phyloP scores from a whole-genome alignment of 1,284 basidiomycete genomes.

The Pterulicium gracile region DNA sequence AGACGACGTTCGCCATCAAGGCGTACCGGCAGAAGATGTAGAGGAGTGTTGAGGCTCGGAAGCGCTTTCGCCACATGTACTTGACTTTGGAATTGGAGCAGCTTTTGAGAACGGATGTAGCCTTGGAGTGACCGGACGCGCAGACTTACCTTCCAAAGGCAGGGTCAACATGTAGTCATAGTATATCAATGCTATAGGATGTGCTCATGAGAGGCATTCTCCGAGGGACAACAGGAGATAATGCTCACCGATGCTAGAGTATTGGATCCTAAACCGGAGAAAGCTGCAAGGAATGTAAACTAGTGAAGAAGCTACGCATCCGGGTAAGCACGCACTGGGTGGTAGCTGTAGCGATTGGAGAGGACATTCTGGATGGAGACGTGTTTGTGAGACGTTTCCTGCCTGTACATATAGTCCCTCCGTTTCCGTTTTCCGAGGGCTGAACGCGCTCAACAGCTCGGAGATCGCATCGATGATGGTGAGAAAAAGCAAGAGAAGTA shows the following conservation, averaged over 20 bases:
- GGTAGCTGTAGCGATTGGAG: background rate
- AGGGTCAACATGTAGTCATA: conserved; percentile 32
- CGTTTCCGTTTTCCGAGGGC: too few relatives aligned
- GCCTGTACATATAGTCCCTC: too few relatives aligned
- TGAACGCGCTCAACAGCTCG: too few relatives aligned
- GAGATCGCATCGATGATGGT: too few relatives aligned
- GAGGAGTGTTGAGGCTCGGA: conserved; percentile 20
- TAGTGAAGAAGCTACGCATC: too few relatives aligned
- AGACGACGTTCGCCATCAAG: conserved; percentile 22
- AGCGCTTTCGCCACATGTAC: conserved; percentile 21
- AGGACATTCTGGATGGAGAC: too few relatives aligned
- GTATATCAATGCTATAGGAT: conserved; percentile 21
- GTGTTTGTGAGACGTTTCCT: too few relatives aligned
- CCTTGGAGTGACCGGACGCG: background rate
- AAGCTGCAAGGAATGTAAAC: background rate
- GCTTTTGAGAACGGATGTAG: background rate
- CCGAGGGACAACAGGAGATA: background rate
- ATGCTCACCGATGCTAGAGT: background rate
- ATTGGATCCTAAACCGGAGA: background rate
- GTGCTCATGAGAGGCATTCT: conserved; percentile 14
- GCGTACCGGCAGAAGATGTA: conserved; percentile 26
- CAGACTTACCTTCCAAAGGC: conserved; percentile 19
- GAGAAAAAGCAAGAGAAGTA: too few relatives aligned
- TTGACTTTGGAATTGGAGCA: conserved; percentile 14
- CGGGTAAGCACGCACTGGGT: background rate